These are phyloP conservation scores for Boletus sp. DNA, from an alignment of 1,284 basidiomycete species.

Conservation along the genomic window DNA sequence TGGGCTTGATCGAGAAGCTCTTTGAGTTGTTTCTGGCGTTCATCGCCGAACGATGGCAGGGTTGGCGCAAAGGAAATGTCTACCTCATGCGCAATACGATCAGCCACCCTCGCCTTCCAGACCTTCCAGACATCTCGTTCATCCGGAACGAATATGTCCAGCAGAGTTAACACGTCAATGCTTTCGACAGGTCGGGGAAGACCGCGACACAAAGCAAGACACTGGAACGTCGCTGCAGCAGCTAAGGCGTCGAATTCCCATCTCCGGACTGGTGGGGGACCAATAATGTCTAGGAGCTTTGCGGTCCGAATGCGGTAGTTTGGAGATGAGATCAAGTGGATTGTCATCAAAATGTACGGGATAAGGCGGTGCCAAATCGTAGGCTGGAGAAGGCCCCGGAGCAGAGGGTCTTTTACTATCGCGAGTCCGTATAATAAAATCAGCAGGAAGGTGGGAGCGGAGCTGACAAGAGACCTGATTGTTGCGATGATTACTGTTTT, in stretches of 20 bases:
- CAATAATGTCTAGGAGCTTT: constrained; percentile 6
- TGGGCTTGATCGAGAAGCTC: constrained; percentile 4
- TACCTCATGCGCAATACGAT: constrained; percentile 6
- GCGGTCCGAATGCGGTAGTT: constrained; percentile 1
- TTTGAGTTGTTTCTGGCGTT: background rate
- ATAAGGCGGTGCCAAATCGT: background rate
- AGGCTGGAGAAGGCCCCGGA: background rate
- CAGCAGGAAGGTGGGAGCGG: background rate
- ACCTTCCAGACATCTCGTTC: constrained; percentile 8
- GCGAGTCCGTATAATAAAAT: background rate
- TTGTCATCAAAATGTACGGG: background rate
- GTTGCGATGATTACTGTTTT: background rate
- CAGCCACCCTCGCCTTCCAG: constrained; percentile 7
- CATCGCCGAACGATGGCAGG: constrained; percentile 4
- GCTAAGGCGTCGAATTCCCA: constrained; percentile 6
- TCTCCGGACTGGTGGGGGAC: constrained; percentile 1
- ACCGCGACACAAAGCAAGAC: constrained; percentile 5
- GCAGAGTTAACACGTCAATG: constrained; percentile 3
- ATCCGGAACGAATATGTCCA: constrained; percentile 8
- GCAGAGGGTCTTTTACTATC: background rate
- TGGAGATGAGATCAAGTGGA: background rate
- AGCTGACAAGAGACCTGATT: too few relatives aligned
- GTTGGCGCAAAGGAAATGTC: constrained; percentile 5
- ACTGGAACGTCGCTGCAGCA: constrained; percentile 7
- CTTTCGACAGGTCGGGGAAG: background rate